Conservation (phyloP, 1,284 basidiomycete species). For the Microbotryum silenes-acaulis region DNA sequence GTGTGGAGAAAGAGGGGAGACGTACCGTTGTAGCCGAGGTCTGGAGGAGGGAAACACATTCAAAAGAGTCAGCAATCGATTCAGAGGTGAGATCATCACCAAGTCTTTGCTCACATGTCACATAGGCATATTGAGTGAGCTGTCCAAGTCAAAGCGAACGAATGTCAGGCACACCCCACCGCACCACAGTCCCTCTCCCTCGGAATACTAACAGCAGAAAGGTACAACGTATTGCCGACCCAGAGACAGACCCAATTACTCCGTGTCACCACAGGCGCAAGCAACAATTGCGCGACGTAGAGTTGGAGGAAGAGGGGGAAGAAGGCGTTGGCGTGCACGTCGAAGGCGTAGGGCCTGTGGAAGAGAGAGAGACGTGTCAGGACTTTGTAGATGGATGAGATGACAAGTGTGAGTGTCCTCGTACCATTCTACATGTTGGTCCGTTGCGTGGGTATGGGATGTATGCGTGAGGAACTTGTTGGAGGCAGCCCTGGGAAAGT, state of each 20-base stretch:
- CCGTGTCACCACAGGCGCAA: conserved; percentile 69
- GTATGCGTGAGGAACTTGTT: conserved; percentile 38
- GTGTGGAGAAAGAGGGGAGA: background rate
- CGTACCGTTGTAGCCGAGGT: conserved; percentile 63
- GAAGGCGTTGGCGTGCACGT: conserved; percentile 90
- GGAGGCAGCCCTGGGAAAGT: conserved; percentile 29
- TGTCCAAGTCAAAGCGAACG: conserved; percentile 34
- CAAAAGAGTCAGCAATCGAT: background rate
- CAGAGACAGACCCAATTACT: conserved; percentile 85
- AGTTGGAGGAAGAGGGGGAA: conserved; percentile 83
- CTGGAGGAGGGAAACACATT: background rate
- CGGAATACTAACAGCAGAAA: conserved; percentile 30
- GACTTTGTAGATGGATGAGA: too few species aligned
- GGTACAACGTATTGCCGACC: conserved; percentile 61
- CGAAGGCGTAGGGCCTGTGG: conserved; percentile 74
- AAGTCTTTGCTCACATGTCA: conserved; percentile 48
- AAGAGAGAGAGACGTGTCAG: background rate
- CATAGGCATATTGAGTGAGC: conserved; percentile 80
- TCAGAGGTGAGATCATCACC: background rate
- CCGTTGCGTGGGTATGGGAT: conserved; percentile 37
- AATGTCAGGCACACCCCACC: background rate
- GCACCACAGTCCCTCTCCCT: too few species aligned
- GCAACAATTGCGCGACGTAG: conserved; percentile 73
- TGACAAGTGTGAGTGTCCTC: background rate
- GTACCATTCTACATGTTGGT: conserved; percentile 39